Base-by-base conservation (phyloP, 495 filamentous ascomycete species). In the Lindgomyces ingoldianus region DNA sequence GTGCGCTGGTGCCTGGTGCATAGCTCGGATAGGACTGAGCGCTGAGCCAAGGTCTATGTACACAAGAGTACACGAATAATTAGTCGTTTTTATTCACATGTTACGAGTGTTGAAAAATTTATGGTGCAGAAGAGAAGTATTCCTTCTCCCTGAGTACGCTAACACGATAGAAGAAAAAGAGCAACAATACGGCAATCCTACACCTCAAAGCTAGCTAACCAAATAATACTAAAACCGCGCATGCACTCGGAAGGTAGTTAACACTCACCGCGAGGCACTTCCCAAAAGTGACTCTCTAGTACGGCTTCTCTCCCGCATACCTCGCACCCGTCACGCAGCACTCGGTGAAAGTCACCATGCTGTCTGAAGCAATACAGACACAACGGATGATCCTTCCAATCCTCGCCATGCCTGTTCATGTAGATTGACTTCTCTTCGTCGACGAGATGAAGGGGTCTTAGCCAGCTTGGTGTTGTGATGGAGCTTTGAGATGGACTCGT, bases 361-460 rank as follows among this genome's bases (percentile, higher is more conserved):
- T 19, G 30, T 22, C 61, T 22, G 30, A 64, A 64, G 33, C 61
- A 64, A 9, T 58, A 19, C 4, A 50, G 22, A 29, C 61, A 64
- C 3, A 64, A 19, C 2, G 52, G 42, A 45, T 50, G 30, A 11
- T 57, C 61, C 29, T 50, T 58, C 44, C n/a, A 64, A 24, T 64
- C 54, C 3, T 58, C 54, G 4, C 61, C 53, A 26, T 64, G 61
- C 8, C 22, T 22, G 22, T 58, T 58, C 44, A 50, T 24, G 25
- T 55, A 64, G 41, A 64, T 64, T 1, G 61, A 50, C 44, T 64
- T 64, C 9, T 58, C 61, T 3, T 51, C 45, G 25, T 58, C 50
- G 8, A 64, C 24, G 6, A 64, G 52, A 29, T 64, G 61, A 4
- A 64, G 30, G 14, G 61, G 44, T 21, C 42, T 57, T 25, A 63